These are phyloP conservation scores for Tricholoma furcatifolium DNA, from an alignment of 768 basidiomycete species.

Conservation along the genomic window DNA sequence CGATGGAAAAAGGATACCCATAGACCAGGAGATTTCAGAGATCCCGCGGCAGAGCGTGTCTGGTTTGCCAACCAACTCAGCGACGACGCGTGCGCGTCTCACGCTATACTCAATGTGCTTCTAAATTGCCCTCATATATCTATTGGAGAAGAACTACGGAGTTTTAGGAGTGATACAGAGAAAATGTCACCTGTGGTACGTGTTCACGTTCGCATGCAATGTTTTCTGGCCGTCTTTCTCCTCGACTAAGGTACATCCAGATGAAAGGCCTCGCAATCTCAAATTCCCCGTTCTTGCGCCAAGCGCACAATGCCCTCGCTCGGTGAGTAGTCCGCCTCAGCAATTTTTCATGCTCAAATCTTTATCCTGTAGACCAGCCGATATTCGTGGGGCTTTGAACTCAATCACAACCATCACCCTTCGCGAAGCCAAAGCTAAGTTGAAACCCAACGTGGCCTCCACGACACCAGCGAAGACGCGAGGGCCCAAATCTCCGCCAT, in stretches of 20 bases:
- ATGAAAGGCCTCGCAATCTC: conserved; percentile 66
- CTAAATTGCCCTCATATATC: conserved; percentile 54
- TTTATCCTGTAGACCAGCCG: conserved; percentile 43
- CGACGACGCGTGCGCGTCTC: conserved; percentile 64
- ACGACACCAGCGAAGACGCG: conserved; percentile 15
- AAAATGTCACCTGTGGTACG: conserved; percentile 58
- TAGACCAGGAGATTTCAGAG: conserved; percentile 44
- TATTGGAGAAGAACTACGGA: conserved; percentile 41
- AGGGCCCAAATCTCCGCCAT: conserved; percentile 31
- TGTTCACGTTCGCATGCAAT: too few species aligned
- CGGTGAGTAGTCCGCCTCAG: conserved; percentile 36
- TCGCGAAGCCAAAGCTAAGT: conserved; percentile 40
- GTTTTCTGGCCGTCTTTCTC: too few species aligned
- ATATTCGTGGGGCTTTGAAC: conserved; percentile 52
- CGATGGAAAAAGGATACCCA: conserved; percentile 52
- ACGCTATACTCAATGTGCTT: conserved; percentile 58
- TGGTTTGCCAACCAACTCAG: conserved; percentile 73
- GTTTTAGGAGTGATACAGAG: conserved; percentile 49
- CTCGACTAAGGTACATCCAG: conserved; percentile 58
- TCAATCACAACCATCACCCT: conserved; percentile 44
- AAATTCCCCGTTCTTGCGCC: conserved; percentile 51
- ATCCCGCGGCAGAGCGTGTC: conserved; percentile 53
- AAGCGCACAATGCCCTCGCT: conserved; percentile 58
- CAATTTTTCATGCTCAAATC: conserved; percentile 1
- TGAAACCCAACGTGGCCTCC: conserved; percentile 25